Evolutionary conservation across 495 filamentous ascomycete genomes (phyloP).

Genomic region (Trichoderma asperelloides): DNA sequence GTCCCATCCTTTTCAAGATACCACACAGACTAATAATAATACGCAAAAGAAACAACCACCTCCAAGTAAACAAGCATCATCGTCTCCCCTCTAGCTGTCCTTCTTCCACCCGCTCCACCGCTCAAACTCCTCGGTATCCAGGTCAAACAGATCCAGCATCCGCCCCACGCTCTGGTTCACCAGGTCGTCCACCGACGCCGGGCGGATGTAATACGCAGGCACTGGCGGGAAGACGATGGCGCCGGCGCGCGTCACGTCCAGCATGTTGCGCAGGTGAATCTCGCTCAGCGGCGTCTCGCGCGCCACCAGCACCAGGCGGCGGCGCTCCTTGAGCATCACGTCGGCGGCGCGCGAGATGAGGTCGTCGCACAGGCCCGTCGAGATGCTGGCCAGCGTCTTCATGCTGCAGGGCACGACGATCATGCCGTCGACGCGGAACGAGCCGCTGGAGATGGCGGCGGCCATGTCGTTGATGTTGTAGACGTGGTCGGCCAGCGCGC

Average conservation of each 20-base stretch:
- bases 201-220: slow-evolving; percentile 34
- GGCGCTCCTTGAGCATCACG: slow-evolving; percentile 38
- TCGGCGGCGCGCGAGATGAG: slow-evolving; percentile 39
- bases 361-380: slow-evolving; percentile 30
- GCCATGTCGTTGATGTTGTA: slow-evolving; percentile 32
- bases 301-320: slow-evolving; percentile 31
- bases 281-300: slow-evolving; percentile 38
- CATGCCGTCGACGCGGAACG: slow-evolving; percentile 32
- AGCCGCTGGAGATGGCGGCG: slow-evolving; percentile 28
- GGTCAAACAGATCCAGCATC: slow-evolving; percentile 38
- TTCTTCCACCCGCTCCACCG: slow-evolving; percentile 19
- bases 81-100: not conserved
- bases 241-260: slow-evolving; percentile 26
- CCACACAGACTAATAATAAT: too few relatives aligned
- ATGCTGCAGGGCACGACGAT: slow-evolving; percentile 34
- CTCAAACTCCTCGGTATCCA: slow-evolving; percentile 34
- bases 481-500: slow-evolving; percentile 29
- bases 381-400: slow-evolving; percentile 31
- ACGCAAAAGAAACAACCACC: too few relatives aligned
- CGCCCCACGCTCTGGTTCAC: slow-evolving; percentile 35
- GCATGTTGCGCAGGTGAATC: slow-evolving; percentile 40
- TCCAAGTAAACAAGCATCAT: too few relatives aligned
- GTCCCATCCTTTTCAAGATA: too few relatives aligned
- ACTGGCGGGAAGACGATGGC: slow-evolving; percentile 37
- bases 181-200: slow-evolving; percentile 29